Conservation (phyloP, 2,329 filamentous ascomycete species). For the Zarea fungicola region DNA sequence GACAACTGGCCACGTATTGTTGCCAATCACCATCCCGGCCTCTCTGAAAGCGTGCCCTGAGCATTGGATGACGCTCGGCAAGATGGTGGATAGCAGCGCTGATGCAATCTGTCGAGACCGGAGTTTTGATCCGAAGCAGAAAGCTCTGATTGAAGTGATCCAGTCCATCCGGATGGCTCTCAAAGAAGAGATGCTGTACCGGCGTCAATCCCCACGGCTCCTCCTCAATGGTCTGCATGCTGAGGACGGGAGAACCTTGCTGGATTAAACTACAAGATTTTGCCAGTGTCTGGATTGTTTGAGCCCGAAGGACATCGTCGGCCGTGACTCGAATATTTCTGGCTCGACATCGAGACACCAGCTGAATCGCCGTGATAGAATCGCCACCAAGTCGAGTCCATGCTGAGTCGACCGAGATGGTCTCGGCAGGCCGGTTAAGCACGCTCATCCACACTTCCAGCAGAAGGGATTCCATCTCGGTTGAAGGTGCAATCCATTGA, state of each 20-base stretch:
- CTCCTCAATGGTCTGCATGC: constrained; percentile 11
- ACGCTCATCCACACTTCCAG: constrained; percentile 28
- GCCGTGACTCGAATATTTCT: constrained; percentile 20
- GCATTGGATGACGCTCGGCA: constrained; percentile 30
- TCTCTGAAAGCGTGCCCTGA: constrained; percentile 28
- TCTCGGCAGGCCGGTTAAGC: constrained; percentile 27
- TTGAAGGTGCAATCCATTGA: background rate
- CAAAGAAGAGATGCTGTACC: constrained; percentile 39
- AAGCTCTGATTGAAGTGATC: constrained; percentile 43
- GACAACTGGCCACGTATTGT: too few species aligned
- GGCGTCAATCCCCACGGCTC: constrained; percentile 37
- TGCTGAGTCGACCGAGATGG: constrained; percentile 23
- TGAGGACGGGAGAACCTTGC: background rate
- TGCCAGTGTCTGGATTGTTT: background rate
- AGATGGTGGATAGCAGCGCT: constrained; percentile 21
- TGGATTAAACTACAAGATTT: too few species aligned
- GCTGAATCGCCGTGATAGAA: constrained; percentile 32
- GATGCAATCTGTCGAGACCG: constrained; percentile 16
- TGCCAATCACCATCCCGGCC: constrained; percentile 15
- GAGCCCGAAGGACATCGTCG: constrained; percentile 17
- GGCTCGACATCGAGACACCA: constrained; percentile 26
- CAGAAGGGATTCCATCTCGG: background rate
- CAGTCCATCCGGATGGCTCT: constrained; percentile 23
- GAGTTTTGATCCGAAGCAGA: constrained; percentile 27
- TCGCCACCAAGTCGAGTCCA: constrained; percentile 34